Conservation (phyloP, 805 yeast species). For the Wickerhamiella vanderwaltii region DNA sequence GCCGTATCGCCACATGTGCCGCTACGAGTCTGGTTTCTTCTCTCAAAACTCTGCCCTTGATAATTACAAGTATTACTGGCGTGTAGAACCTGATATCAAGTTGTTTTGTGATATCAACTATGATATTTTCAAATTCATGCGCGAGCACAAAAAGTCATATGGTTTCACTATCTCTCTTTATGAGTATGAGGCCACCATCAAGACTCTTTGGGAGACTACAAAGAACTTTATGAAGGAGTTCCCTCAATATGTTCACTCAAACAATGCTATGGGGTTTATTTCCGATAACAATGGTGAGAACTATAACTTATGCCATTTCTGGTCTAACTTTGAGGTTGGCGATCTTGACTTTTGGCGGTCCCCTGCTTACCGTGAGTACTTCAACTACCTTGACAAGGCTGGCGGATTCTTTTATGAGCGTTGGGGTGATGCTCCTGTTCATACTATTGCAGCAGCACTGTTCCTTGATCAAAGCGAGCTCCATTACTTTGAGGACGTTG, state of each 20-base stretch:
- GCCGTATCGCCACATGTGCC: conserved; percentile 81
- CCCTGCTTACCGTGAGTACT: conserved; percentile 44
- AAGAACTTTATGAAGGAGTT: conserved; percentile 46
- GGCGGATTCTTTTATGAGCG: conserved; percentile 82
- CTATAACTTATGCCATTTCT: conserved; percentile 78
- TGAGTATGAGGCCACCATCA: conserved; percentile 59
- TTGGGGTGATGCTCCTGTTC: conserved; percentile 95
- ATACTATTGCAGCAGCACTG: conserved; percentile 59
- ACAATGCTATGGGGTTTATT: conserved; percentile 59
- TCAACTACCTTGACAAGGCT: conserved; percentile 45
- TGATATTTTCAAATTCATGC: conserved; percentile 73
- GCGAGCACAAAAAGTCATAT: conserved; percentile 56
- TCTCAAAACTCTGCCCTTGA: conserved; percentile 55
- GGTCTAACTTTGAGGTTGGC: conserved; percentile 74
- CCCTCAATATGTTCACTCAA: conserved; percentile 46
- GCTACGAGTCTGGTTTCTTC: conserved; percentile 77
- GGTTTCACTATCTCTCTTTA: conserved; percentile 66
- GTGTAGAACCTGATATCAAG: conserved; percentile 75
- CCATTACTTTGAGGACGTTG: conserved; percentile 63
- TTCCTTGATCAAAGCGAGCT: conserved; percentile 44
- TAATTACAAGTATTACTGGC: conserved; percentile 80
- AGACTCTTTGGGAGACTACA: conserved; percentile 65
- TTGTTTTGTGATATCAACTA: conserved; percentile 66
- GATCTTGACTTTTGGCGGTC: conserved; percentile 58
- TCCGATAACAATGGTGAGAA: conserved; percentile 56